Evolutionary conservation across 371 early-diverging fungal genomes (phyloP).

Genomic region (Apophysomyces sp.): DNA sequence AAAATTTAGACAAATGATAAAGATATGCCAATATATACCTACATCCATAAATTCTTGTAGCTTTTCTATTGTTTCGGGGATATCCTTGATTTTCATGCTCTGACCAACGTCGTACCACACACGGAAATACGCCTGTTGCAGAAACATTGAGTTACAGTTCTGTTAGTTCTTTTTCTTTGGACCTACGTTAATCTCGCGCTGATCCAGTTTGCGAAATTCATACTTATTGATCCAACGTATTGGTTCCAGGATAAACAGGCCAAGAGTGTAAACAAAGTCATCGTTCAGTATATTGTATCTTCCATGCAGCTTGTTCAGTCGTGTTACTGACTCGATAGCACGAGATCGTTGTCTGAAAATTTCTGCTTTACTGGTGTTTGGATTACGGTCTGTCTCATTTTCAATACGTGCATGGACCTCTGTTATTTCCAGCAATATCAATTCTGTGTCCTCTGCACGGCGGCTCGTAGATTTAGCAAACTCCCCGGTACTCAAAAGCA

Average conservation of each 20-base stretch:
- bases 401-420: slow-evolving; percentile 39
- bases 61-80: slow-evolving; percentile 47
- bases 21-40: not conserved
- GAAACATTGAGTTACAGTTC: not conserved
- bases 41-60: slow-evolving; percentile 34
- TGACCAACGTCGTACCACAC: slow-evolving; percentile 43
- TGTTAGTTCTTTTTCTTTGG: not conserved
- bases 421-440: slow-evolving; percentile 42
- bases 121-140: slow-evolving; percentile 28
- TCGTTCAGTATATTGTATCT: slow-evolving; percentile 50
- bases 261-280: slow-evolving; percentile 50
- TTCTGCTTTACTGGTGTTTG: not conserved
- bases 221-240: slow-evolving; percentile 43
- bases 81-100: slow-evolving; percentile 50
- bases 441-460: slow-evolving; percentile 52
- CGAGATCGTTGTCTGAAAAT: slow-evolving; percentile 33
- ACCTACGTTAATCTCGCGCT: slow-evolving; percentile 47
- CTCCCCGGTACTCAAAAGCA: slow-evolving; percentile 45
- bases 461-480: slow-evolving; percentile 31
- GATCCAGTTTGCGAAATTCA: slow-evolving; percentile 46
- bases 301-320: slow-evolving; percentile 54
- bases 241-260: slow-evolving; percentile 47
- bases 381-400: slow-evolving; percentile 23
- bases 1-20: no score
- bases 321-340: slow-evolving; percentile 21